These are phyloP conservation scores for Diphasiastrum complanatum DNA, from an alignment of 83 land plant species.

Conservation along the genomic window DNA sequence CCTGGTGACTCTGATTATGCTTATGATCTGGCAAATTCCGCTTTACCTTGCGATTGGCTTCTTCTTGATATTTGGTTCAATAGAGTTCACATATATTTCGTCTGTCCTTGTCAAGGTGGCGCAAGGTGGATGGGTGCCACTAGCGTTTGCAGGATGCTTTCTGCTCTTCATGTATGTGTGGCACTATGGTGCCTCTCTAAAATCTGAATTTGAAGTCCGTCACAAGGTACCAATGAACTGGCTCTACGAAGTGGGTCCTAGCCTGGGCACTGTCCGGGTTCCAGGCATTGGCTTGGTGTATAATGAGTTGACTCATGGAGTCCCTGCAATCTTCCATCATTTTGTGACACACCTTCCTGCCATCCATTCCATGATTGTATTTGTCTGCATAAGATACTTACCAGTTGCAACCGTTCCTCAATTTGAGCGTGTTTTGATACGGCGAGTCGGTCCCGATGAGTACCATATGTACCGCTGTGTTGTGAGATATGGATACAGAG, in stretches of 20 bases:
- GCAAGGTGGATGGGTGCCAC: constrained; percentile 25
- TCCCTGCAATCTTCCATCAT: constrained; percentile 90
- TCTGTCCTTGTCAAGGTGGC: constrained; percentile 9
- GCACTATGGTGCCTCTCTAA: constrained; percentile 84
- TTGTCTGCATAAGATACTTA: constrained; percentile 92
- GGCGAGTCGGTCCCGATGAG: constrained; percentile 65
- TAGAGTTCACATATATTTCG: constrained; percentile 12
- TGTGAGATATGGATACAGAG: constrained; percentile 82
- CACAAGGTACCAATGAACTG: constrained; percentile 81
- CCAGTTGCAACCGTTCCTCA: constrained; percentile 85
- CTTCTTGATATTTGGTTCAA: constrained; percentile 9
- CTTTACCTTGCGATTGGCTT: background rate
- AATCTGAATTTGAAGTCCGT: constrained; percentile 60
- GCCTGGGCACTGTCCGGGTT: constrained; percentile 80
- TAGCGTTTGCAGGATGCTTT: constrained; percentile 20
- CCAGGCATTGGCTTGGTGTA: constrained; percentile 92
- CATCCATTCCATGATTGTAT: constrained; percentile 82
- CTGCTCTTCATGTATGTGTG: constrained; percentile 78
- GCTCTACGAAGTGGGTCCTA: constrained; percentile 59
- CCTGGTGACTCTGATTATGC: constrained; percentile 15
- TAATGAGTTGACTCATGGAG: constrained; percentile 77
- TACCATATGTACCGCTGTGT: constrained; percentile 79
- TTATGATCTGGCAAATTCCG: constrained; percentile 13
- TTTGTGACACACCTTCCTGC: constrained; percentile 86
- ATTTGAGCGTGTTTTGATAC: constrained; percentile 71